Evolutionary conservation across 108 stramenopile species (phyloP), one percentile per base, ranked within the genome.

Genomic region (Seminavis robusta): DNA sequence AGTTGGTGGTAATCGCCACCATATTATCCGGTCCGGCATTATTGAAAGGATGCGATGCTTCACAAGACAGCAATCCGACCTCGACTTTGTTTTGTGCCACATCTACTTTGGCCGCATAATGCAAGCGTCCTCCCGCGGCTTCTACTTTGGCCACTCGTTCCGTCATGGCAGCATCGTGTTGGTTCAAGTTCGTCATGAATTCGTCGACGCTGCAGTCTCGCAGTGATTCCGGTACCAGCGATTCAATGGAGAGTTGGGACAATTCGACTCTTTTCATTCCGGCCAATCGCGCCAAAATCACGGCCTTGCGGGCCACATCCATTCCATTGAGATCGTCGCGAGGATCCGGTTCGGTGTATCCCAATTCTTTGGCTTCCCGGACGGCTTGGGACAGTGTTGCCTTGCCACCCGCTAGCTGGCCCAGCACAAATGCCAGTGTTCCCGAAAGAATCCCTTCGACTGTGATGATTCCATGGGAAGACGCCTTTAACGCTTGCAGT

Each of bases 331-430:
- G 50, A 65, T 81, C 80, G 15, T 64, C 63, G 4, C 78, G 53
- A 10, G 78, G 78, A 63, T 80, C 78, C 6, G 78, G 78, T 56
- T 80, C 78, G 7, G 78, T 80, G 36, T 74, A 80, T 43, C 78
- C 78, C 59, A 71, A 43, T 38, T 59, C 65, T 50, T 80, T 74
- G 21, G 78, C 78, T 31, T 80, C 50, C 17, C 51, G 54, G 44
- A 80, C 78, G 33, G 73, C 69, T 16, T 63, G 58, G 17, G 66
- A 69, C 26, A 80, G 62, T 23, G 56, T 71, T 49, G 58, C 31
- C 52, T 74, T 67, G 4, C 78, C 78, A 33, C 59, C 70, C 8
- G 69, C 65, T 3, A 80, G 59, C 44, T 57, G 72, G 3, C 69
- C 69, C 54, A 80, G 45, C 9, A 80, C 73, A 56, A 57, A 80